These are phyloP conservation scores for Toxicodendron radicans DNA, from an alignment of 345 rosid species.

Conservation along the genomic window DNA sequence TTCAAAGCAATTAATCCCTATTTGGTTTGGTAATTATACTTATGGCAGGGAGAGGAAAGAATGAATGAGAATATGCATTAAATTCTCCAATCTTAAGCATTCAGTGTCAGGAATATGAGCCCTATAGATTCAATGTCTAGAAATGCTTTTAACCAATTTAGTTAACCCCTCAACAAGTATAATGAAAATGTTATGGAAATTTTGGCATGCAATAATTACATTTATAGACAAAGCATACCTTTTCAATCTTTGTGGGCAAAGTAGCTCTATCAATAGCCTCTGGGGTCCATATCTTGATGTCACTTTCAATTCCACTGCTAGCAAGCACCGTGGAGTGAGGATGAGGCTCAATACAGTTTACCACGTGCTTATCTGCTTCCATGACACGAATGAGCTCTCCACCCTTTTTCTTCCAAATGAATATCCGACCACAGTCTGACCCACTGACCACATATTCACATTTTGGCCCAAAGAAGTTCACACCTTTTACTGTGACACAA, in stretches of 20 bases:
- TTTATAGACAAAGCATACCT: conserved; percentile 46
- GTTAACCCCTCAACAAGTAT: not conserved
- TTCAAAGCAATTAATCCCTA: not conserved
- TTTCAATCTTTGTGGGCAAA: conserved; percentile 61
- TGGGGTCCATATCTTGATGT: conserved; percentile 88
- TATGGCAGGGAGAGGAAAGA: not conserved
- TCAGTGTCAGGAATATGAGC: not conserved
- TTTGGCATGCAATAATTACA: not conserved
- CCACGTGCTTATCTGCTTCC: conserved; percentile 75
- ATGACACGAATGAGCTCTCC: conserved; percentile 81
- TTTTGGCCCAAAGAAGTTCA: conserved; percentile 79
- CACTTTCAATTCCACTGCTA: conserved; percentile 83
- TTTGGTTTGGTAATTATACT: not conserved
- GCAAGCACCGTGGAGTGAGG: conserved; percentile 71
- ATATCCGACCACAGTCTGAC: conserved; percentile 92
- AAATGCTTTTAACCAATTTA: not conserved
- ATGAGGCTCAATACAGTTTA: conserved; percentile 84
- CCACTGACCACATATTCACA: conserved; percentile 94
- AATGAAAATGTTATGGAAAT: not conserved
- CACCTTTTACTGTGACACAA: conserved; percentile 77
- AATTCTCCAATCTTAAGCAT: not conserved
- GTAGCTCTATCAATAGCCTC: conserved; percentile 62
- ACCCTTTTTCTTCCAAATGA: conserved; percentile 83
- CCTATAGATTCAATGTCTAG: not conserved
- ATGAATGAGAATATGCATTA: not conserved